Evolutionary conservation across 2,329 filamentous ascomycete species (phyloP).

Genomic region (Talaromyces amestolkiae): DNA sequence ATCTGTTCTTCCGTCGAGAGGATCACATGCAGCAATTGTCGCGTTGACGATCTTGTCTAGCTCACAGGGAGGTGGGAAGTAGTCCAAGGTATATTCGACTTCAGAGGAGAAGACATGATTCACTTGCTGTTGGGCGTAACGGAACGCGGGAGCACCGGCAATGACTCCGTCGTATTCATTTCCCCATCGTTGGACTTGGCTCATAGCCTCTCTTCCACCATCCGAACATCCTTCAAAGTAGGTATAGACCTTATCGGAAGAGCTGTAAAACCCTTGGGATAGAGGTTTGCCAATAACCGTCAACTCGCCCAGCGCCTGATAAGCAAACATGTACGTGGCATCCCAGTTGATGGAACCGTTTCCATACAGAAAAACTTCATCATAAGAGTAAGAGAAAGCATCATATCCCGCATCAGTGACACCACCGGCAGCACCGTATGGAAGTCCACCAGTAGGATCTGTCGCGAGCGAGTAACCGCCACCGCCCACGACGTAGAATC

Average conservation of each 20-base stretch:
- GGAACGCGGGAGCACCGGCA: slow-evolving; percentile 11
- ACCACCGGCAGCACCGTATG: background rate
- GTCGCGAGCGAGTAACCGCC: background rate
- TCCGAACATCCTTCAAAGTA: slow-evolving; percentile 56
- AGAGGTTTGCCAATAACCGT: slow-evolving; percentile 2
- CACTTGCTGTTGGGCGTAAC: slow-evolving; percentile 11
- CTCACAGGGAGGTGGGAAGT: background rate
- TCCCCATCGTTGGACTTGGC: slow-evolving; percentile 51
- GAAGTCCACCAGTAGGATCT: background rate
- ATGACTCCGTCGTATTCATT: slow-evolving; percentile 32
- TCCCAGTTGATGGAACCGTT: slow-evolving; percentile 15
- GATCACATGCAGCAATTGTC: background rate
- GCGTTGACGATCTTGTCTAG: background rate
- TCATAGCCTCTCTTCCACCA: slow-evolving; percentile 28
- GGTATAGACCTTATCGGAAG: slow-evolving; percentile 22
- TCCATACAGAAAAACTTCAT: background rate
- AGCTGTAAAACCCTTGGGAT: background rate
- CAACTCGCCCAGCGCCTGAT: slow-evolving; percentile 13
- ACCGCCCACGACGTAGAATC: background rate
- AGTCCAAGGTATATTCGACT: background rate
- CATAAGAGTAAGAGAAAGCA: background rate
- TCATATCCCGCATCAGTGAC: background rate
- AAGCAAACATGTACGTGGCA: slow-evolving; percentile 13
- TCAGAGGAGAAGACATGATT: slow-evolving; percentile 8
- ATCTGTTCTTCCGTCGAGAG: background rate